Conservation (phyloP, 1,139 yeast genomes). For the Kodamaea sp. region DNA sequence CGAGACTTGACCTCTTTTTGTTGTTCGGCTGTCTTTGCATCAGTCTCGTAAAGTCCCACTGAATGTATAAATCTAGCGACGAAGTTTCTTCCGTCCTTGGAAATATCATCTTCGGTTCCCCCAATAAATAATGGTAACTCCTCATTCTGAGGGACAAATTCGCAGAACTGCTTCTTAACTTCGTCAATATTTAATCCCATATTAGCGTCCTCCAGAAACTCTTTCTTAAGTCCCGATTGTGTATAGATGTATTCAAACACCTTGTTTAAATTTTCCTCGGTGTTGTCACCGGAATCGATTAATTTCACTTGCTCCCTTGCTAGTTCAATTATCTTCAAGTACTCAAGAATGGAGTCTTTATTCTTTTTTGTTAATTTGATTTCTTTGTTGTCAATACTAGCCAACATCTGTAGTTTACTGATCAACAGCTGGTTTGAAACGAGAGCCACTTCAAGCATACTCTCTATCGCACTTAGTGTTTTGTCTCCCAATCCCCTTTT, state of each 20-base stretch:
- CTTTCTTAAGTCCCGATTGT: constrained; percentile 33
- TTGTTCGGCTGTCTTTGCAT: constrained; percentile 13
- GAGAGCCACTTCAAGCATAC: constrained; percentile 8
- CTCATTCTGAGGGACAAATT: constrained; percentile 51
- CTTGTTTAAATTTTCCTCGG: constrained; percentile 10
- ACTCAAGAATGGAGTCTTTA: constrained; percentile 22
- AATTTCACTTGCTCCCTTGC: constrained; percentile 20
- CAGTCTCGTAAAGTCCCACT: constrained; percentile 54
- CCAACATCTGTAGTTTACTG: background rate
- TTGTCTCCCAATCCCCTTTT: constrained; percentile 72
- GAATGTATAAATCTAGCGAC: constrained; percentile 59
- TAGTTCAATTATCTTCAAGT: constrained; percentile 28
- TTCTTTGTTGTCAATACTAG: background rate
- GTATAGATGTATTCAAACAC: constrained; percentile 30
- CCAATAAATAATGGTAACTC: constrained; percentile 19
- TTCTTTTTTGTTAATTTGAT: constrained; percentile 16
- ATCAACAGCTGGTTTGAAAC: constrained; percentile 5
- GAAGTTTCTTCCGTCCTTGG: constrained; percentile 29
- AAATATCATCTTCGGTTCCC: constrained; percentile 19
- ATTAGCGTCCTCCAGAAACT: constrained; percentile 28
- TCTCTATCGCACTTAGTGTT: constrained; percentile 43
- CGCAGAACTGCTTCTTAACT: constrained; percentile 43
- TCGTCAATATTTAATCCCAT: constrained; percentile 43
- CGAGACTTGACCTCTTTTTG: constrained; percentile 14
- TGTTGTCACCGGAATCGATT: constrained; percentile 9